Conservation (phyloP, 2,329 filamentous ascomycete genomes). For the Phaeosphaeria sp. region DNA sequence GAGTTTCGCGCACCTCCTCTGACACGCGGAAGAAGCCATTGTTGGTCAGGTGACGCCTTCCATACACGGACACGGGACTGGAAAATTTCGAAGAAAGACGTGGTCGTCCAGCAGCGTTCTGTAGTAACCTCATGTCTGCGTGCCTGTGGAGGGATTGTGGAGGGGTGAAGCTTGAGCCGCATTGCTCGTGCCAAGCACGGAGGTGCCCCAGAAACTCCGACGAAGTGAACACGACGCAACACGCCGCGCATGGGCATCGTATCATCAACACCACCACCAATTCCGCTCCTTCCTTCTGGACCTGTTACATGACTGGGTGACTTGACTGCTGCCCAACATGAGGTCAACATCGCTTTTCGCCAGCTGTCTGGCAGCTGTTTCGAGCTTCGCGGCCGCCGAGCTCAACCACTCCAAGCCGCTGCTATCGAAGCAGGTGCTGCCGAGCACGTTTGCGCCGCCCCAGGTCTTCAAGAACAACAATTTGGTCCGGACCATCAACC, state of each 20-base stretch:
- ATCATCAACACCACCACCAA: slow-evolving; percentile 16
- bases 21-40: slow-evolving; percentile 72
- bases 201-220: slow-evolving; percentile 33
- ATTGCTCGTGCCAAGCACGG: slow-evolving; percentile 15
- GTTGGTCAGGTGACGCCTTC: slow-evolving; percentile 41
- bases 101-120: slow-evolving; percentile 23
- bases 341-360: slow-evolving; percentile 46
- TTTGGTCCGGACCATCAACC: slow-evolving; percentile 84
- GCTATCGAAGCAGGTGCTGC: slow-evolving; percentile 57
- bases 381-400: slow-evolving; percentile 63
- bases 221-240: slow-evolving; percentile 50
- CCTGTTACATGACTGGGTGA: slow-evolving; percentile 43
- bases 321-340: slow-evolving; percentile 45
- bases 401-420: slow-evolving; percentile 67
- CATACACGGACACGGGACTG: slow-evolving; percentile 2
- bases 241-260: slow-evolving; percentile 31
- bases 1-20: slow-evolving; percentile 80
- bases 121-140: slow-evolving; percentile 34
- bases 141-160: slow-evolving; percentile 10
- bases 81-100: slow-evolving; percentile 10
- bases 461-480: slow-evolving; percentile 95
- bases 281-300: slow-evolving; percentile 7
- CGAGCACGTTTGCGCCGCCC: slow-evolving; percentile 75
- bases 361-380: slow-evolving; percentile 63
- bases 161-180: slow-evolving; percentile 23